These are phyloP conservation scores for Skeletonema potamos DNA, from an alignment of 108 stramenopile species.

Conservation along the genomic window DNA sequence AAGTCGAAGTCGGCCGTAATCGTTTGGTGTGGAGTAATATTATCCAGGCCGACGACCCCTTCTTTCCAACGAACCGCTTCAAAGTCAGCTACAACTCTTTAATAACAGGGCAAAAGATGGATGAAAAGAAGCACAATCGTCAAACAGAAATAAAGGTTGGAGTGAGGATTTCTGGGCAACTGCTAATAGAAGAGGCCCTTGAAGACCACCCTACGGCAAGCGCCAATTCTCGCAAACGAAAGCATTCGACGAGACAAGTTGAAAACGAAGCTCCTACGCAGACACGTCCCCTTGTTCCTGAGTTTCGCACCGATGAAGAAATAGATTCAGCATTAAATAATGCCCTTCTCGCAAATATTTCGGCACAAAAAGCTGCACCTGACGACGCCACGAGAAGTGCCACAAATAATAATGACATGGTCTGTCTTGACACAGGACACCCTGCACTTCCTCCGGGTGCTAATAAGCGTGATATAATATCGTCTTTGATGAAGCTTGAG, in stretches of 20 bases:
- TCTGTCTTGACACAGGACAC: conserved; percentile 23
- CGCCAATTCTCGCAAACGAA: conserved; percentile 25
- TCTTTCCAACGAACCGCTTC: conserved; percentile 28
- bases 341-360: not conserved
- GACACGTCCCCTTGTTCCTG: conserved; percentile 8
- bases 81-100: conserved; percentile 54
- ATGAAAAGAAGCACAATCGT: conserved; percentile 49
- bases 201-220: conserved; percentile 15
- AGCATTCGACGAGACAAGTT: conserved; percentile 36
- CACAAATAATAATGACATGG: conserved; percentile 12
- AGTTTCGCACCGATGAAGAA: conserved; percentile 28
- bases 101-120: conserved; percentile 58
- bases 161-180: conserved; percentile 55
- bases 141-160: conserved; percentile 66
- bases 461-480: conserved; percentile 25
- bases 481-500: conserved; percentile 34
- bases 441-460: not conserved
- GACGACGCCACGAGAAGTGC: not conserved
- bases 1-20: conserved; percentile 59
- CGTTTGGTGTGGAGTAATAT: conserved; percentile 66
- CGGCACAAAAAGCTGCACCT: not conserved
- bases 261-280: conserved; percentile 10
- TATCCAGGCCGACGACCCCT: conserved; percentile 31
- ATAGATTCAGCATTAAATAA: conserved; percentile 31
- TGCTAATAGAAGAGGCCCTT: conserved; percentile 42